Base-by-base conservation (phyloP, 1,139 yeast genomes). In the Blastobotrys illinoisensis region DNA sequence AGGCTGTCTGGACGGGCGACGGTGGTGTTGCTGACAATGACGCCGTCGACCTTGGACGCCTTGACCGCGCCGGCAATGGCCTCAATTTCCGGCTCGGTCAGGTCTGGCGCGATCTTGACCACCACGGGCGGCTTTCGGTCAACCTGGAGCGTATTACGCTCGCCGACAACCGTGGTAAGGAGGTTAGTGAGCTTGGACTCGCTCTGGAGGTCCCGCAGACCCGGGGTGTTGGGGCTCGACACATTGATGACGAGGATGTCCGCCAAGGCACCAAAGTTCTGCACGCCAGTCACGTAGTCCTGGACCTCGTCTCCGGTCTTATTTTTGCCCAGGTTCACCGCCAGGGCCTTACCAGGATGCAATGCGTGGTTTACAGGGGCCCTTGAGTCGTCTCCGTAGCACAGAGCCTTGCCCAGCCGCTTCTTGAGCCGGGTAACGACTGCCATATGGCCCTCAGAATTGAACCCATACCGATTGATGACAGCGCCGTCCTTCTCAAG, bases 141-240 rank as follows among this genome's bases (percentile, higher is more conserved):
- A 36, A 54, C 47, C 6, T 67, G 64, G 44, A 74, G 62, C 16
- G 52, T 54, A 56, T 74, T 67, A 13, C 79, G 68, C 56, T 71
- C 74, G 13, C 52, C 57, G 9, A 74, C 71, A n/a, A 74, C 73
- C 3, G 83, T 75, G 2, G 80, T 73, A 62, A 91, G 76, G 62
- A 91, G 74, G 46, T 77, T 76, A 9, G 89, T 81, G 56, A 91
- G 78, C 67, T 86, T 87, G 58, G 77, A 78, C 64, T 88, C 96
- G 58, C 75, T 80, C 73, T 91, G 99, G 60, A 91, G 78, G 62
- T 85, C 89, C 65, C 98, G 81, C 61, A 91, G 78, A 1, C 98
- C 98, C 1, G 98, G 97, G 1, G 98, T 93, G 68, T 91, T 91
- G 58, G 99, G 99, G 50, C 96, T 87, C 0, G 97, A 89, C n/a